Evolutionary conservation across 805 yeast genomes (phyloP), one percentile per base, ranked within the genome.

Genomic region (Candida jianshihensis): DNA sequence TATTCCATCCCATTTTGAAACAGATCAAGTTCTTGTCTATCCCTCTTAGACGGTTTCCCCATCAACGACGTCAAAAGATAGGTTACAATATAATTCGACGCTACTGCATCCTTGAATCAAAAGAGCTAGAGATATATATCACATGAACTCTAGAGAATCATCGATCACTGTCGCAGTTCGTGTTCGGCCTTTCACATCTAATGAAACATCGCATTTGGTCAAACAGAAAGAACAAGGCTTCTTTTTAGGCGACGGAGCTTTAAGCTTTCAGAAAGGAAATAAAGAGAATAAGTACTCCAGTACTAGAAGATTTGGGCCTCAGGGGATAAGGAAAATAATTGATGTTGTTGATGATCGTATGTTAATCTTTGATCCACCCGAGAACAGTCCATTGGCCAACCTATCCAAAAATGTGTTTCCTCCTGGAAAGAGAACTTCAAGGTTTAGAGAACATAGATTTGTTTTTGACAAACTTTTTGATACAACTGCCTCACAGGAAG

Each of bases 291-390:
- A 25, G 8, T 40, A 36, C 26, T 33, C 55, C n/a, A n/a, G n/a
- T 5, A 32, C 53, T 0, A 46, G 38, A 28, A 35, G 25, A 14
- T 49, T 43, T 27, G 46, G 54, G 10, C 79, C 75, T 5, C 56
- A 60, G 30, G 81, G 84, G 0, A 63, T 85, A 19, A 64, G 92
- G 38, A 81, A 79, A 47, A 71, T 86, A 22, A 71, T 88, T 18
- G 76, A 81, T 40, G 88, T 84, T 19, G 89, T 84, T 2, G 95
- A 86, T 61, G 92, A 84, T 47, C 66, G 76, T 41, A 85, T 86
- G 94, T 66, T 87, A 37, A 75, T 87, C 8, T 87, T 87, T 56
- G 96, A 87, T 59, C 96, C 96, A 0, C 76, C 83, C 3, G 85
- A 79, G 32, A 66, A 73, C 15, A 81, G 76, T 44, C 88, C 90